Evolutionary conservation across 139 green algal genomes (phyloP).

Genomic region (Nannochloris sp.): DNA sequence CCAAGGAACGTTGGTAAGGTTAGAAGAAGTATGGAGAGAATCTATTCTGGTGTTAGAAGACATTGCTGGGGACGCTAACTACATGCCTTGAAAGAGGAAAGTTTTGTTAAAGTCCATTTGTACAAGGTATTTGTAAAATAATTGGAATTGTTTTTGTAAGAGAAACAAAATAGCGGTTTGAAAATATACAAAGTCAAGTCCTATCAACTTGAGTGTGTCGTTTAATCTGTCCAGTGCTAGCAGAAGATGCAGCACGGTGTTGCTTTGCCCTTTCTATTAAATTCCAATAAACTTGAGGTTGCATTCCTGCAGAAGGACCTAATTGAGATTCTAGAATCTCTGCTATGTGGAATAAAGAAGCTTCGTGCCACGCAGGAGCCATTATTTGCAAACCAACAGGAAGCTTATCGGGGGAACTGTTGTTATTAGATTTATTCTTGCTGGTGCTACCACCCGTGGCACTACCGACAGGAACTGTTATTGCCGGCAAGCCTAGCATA

Average conservation of each 20-base stretch:
- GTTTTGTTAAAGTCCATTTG: too few relatives aligned
- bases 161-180: too few relatives aligned
- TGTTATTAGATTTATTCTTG: neutral
- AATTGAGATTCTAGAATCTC: constrained; percentile 35
- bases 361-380: constrained; percentile 54
- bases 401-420: constrained; percentile 18
- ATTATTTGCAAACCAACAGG: constrained; percentile 73
- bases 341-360: constrained; percentile 39
- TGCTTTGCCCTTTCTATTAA: neutral
- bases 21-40: constrained; percentile 36
- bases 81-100: constrained; percentile 6
- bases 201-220: too few relatives aligned
- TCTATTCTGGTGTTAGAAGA: constrained; percentile 33
- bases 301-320: neutral
- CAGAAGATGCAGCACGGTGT: too few relatives aligned
- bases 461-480: constrained; percentile 50
- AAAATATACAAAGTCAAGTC: too few relatives aligned
- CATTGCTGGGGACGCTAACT: neutral
- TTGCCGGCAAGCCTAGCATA: constrained; percentile 60
- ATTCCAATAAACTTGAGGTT: constrained; percentile 15
- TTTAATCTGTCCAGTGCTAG: too few relatives aligned
- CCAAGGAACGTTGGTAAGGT: constrained; percentile 15
- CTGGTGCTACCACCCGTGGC: neutral
- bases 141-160: neutral
- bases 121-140: neutral